Conservation (phyloP, 2,329 filamentous ascomycete genomes). For the Verticillium zaregamsianum region DNA sequence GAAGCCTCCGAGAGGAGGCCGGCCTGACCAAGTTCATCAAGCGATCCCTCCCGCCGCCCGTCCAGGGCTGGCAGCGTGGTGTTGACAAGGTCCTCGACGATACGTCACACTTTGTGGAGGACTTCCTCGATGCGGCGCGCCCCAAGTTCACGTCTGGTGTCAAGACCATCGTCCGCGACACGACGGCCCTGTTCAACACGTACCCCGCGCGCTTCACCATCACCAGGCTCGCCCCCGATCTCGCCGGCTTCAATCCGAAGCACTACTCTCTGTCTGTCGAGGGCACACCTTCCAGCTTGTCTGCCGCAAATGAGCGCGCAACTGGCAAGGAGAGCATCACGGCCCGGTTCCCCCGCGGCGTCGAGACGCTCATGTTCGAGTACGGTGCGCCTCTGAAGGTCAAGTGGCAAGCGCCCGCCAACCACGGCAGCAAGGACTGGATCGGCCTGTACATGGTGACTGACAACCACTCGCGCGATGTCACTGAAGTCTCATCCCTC, state of each 20-base stretch:
- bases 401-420: slow-evolving; percentile 82
- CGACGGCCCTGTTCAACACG: slow-evolving; percentile 80
- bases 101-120: slow-evolving; percentile 83
- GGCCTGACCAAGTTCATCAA: slow-evolving; percentile 90
- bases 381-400: slow-evolving; percentile 89
- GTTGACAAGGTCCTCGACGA: slow-evolving; percentile 85
- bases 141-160: slow-evolving; percentile 85
- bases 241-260: slow-evolving; percentile 74
- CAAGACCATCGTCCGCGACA: slow-evolving; percentile 82
- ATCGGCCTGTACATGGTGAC: slow-evolving; percentile 94
- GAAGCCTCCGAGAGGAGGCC: slow-evolving; percentile 77
- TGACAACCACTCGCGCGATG: slow-evolving; percentile 82
- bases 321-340: slow-evolving; percentile 71
- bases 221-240: slow-evolving; percentile 71
- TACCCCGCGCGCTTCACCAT: slow-evolving; percentile 85
- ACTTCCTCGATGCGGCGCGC: slow-evolving; percentile 79
- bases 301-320: slow-evolving; percentile 51
- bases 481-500: slow-evolving; percentile 78
- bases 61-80: slow-evolving; percentile 79
- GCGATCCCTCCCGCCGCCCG: slow-evolving; percentile 75
- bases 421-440: slow-evolving; percentile 91
- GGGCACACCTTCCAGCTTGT: slow-evolving; percentile 52
- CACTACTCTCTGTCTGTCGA: slow-evolving; percentile 75
- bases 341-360: slow-evolving; percentile 63
- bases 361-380: slow-evolving; percentile 75